phyloP scores from a whole-genome alignment of 257 asterid genomes.

The Capsicum chinense region DNA sequence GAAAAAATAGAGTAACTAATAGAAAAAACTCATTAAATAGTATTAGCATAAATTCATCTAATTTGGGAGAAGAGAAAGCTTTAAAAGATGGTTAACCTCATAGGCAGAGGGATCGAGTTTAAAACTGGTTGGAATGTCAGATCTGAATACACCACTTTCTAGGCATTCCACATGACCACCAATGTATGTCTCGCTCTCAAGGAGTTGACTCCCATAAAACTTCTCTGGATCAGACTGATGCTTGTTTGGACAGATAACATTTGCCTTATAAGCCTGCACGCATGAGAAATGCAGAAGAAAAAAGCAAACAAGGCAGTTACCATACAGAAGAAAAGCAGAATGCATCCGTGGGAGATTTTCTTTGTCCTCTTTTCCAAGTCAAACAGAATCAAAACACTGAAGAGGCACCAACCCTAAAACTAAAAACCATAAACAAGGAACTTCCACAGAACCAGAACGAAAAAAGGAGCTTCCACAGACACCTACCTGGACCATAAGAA shows the following conservation, averaged over 20 bases:
- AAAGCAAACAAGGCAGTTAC: conserved; percentile 32
- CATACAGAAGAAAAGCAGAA: conserved; percentile 28
- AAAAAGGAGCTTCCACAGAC: conserved; percentile 23
- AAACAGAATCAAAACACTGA: conserved; percentile 19
- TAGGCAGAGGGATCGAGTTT: conserved; percentile 90
- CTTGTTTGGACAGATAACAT: conserved; percentile 96
- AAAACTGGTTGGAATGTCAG: conserved; percentile 93
- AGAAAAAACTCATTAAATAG: background rate
- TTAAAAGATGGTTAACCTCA: conserved; percentile 53
- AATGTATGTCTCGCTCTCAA: conserved; percentile 97
- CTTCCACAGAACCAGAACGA: conserved; percentile 8
- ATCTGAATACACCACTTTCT: conserved; percentile 99
- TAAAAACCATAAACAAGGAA: conserved; percentile 22
- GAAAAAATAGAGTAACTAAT: background rate
- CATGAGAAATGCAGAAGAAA: conserved; percentile 33
- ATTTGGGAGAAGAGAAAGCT: conserved; percentile 25
- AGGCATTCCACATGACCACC: conserved; percentile 99
- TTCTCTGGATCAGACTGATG: conserved; percentile 98
- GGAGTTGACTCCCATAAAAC: conserved; percentile 76
- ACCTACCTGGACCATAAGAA: conserved; percentile 97
- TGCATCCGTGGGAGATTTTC: conserved; percentile 29
- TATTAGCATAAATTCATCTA: background rate
- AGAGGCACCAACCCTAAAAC: conserved; percentile 30
- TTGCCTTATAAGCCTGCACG: conserved; percentile 91
- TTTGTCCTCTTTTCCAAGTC: conserved; percentile 21